phyloP scores from a whole-genome alignment of 371 early-diverging fungal species.

The Mucor sp. region DNA sequence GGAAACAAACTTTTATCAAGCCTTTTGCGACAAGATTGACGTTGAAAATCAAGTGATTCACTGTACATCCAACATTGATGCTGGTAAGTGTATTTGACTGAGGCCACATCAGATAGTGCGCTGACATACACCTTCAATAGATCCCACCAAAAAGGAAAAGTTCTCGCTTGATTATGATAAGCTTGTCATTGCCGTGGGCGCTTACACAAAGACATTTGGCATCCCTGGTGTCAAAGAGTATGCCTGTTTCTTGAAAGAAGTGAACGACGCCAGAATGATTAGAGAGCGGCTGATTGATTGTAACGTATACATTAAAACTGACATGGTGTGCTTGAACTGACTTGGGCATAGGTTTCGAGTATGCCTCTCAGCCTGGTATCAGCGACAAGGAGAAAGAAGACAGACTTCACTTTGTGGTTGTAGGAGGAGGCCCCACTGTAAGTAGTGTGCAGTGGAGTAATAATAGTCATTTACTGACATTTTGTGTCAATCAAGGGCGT shows the following conservation, averaged over 20 bases:
- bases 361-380: slow-evolving; percentile 69
- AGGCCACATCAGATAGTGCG: neutral
- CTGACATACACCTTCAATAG: neutral
- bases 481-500: slow-evolving; percentile 42
- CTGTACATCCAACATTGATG: slow-evolving; percentile 44
- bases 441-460: neutral
- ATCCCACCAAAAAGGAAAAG: neutral
- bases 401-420: slow-evolving; percentile 81
- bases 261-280: slow-evolving; percentile 74
- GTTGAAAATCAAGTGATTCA: slow-evolving; percentile 32
- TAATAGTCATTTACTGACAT: neutral
- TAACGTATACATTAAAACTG: slow-evolving; percentile 24
- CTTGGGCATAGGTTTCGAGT: slow-evolving; percentile 61
- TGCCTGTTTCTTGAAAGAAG: slow-evolving; percentile 74
- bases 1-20: slow-evolving; percentile 66
- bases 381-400: slow-evolving; percentile 68
- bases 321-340: neutral
- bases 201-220: slow-evolving; percentile 80
- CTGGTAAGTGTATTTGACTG: neutral
- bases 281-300: slow-evolving; percentile 73
- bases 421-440: slow-evolving; percentile 82
- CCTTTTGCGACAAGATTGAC: slow-evolving; percentile 63
- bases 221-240: slow-evolving; percentile 80
- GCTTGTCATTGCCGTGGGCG: slow-evolving; percentile 82
- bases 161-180: slow-evolving; percentile 68